Evolutionary conservation across 1,284 basidiomycete species (phyloP), one percentile per base, ranked within the genome.

Genomic region (Trichosporon sp.): DNA sequence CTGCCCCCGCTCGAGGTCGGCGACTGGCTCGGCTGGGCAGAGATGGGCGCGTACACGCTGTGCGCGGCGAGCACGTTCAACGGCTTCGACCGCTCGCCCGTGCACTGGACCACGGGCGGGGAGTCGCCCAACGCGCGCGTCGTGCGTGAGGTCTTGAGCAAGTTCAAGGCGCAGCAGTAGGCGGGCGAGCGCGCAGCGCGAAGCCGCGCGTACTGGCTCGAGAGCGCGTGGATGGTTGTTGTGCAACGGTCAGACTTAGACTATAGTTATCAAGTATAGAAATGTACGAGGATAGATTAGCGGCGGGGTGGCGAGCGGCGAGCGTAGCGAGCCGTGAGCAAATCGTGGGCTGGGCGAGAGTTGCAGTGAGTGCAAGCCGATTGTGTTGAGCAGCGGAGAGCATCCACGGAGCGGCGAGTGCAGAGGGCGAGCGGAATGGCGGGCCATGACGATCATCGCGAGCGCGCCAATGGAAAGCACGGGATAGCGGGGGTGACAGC

Each of bases 41-140:
- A 92, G 77, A 96, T 97, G 93, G 93, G 93, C 51, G 93, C 93
- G 13, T 97, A 97, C 83, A 96, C 93, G 18, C 86, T 94, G 73
- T 95, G 92, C 77, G 93, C 93, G 0, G 92, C 94, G 23, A 92
- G 90, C 82, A 89, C 89, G 77, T 95, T 94, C 85, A 95, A 95
- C 78, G 93, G 92, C 13, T 80, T 83, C 64, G 75, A 76, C 62
- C 72, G 74, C 53, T 78, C 77, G 18, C 75, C 76, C 9, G 77
- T 82, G 3, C 75, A 77, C 68, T 83, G 80, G 78, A 83, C 83
- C 23, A 82, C 81, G 15, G 82, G 82, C 21, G 80, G 80, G 9
- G 42, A 65, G 29, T 27, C 44, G 44, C n/a, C 23, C 13, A 32
- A 69, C 29, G 68, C 65, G 3, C 63, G 47, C 58, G 27, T 63